Evolutionary conservation across 768 basidiomycete species (phyloP).

Genomic region (Austroboletus eburneus): DNA sequence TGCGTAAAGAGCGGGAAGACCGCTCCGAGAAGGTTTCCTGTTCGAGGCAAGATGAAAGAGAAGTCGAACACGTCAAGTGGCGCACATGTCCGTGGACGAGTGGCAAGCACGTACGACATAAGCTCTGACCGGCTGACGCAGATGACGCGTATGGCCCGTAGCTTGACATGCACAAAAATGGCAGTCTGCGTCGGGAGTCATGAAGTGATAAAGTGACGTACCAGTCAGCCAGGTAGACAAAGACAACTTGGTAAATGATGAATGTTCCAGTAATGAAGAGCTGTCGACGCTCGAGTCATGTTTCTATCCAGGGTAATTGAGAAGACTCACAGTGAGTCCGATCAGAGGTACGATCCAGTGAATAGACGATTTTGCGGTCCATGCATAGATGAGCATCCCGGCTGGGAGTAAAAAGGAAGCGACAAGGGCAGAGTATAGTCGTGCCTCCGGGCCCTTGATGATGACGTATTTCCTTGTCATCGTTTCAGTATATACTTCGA

Average conservation of each 20-base stretch:
- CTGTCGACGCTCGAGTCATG: slow-evolving; percentile 19
- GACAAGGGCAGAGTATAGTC: slow-evolving; percentile 53
- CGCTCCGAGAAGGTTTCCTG: slow-evolving; percentile 48
- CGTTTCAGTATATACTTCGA: slow-evolving; percentile 1
- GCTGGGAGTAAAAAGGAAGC: slow-evolving; percentile 51
- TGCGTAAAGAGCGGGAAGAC: slow-evolving; percentile 62
- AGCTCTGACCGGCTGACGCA: slow-evolving; percentile 63
- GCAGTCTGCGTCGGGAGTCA: not conserved
- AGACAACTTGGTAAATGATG: slow-evolving; percentile 55
- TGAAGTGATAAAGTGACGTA: slow-evolving; percentile 24
- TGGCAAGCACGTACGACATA: slow-evolving; percentile 41
- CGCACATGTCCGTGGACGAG: not conserved
- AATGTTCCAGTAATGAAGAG: slow-evolving; percentile 49
- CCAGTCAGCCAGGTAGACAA: slow-evolving; percentile 64
- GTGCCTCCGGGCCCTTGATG: slow-evolving; percentile 49
- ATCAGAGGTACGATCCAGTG: slow-evolving; percentile 51
- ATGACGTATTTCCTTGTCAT: slow-evolving; percentile 26
- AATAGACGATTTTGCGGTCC: slow-evolving; percentile 52
- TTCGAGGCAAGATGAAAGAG: slow-evolving; percentile 8
- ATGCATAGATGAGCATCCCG: slow-evolving; percentile 72
- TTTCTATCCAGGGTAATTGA: not conserved
- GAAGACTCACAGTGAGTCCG: slow-evolving; percentile 22
- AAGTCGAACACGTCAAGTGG: slow-evolving; percentile 15
- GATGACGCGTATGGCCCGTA: slow-evolving; percentile 65
- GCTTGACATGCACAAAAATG: slow-evolving; percentile 17